Base-by-base conservation (phyloP, 208 protist genomes). In the Angomonas deanei region DNA sequence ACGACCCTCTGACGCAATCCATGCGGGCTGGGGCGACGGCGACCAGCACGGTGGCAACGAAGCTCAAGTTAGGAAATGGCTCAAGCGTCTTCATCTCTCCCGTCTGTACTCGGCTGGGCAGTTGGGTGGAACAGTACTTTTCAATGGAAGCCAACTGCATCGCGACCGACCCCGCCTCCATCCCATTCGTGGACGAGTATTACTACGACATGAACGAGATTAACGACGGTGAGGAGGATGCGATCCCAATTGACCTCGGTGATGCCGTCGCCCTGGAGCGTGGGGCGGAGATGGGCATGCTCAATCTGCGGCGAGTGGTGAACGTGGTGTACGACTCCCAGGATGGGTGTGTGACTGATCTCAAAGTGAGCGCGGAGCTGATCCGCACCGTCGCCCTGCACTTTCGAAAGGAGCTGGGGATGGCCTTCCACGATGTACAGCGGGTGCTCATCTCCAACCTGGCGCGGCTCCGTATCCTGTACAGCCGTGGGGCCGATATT, bases 271-370 rank as follows among this genome's bases (percentile, higher is more conserved):
- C 89, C 13, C 76, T 78, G 63, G 86, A 91, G 78, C 86, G 89
- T 13, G 82, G 72, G 58, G 83, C 82, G 5, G 89, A 95, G 61
- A 84, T 83, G 23, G 62, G 76, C 19, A 60, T 91, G 30, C 63
- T 95, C 15, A 82, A 75, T 64, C 70, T 88, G 61, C 73, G 87
- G 65, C 79, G 82, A 15, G 89, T 93, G 21, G 79, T 92, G 33
- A 93, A 83, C 61, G 74, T 70, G 28, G 64, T 95, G 10, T 95
- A 95, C 72, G 89, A 95, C 61, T 90, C 86, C 31, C 89, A 95
- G 64, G 76, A 72, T 19, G 58, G 57, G 28, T 69, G 39, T 28
- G 63, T 63, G 5, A 50, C 42, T 3, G 67, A 61, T 3, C 65
- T 95, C 4, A 92, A 93, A 70, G 87, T 95, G 39, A 74, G 89